Base-by-base conservation (phyloP, 75 land plant genomes). In the Sequoia sempervirens region DNA sequence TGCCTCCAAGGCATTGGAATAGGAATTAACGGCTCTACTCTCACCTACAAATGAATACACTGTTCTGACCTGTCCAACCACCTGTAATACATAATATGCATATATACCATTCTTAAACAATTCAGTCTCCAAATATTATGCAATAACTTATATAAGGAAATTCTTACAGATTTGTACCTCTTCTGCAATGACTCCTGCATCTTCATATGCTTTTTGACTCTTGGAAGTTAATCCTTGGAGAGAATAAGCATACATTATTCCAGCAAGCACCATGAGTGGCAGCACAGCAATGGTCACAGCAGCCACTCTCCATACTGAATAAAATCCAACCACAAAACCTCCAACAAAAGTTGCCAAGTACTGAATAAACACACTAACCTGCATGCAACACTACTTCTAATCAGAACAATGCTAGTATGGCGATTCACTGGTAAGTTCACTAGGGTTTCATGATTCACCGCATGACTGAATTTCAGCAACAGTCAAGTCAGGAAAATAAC, bases 11-110 rank as follows among this genome's bases (percentile, higher is more conserved):
- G 90, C 83, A 3, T 68, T 15, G 0, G 81, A 30, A 75, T 79
- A 89, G 0, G 74, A 13, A 12, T 46, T 13, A 6, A 81, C 50
- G n/a, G 90, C 88, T 40, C 83, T 89, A 8, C 30, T 53, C 83
- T 89, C 90, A 4, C 90, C 90, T 30, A 83, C 84, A 28, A 87
- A 89, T 41, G 90, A 89, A 54, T 84, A 89, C 14, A 89, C 90
- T 17, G 88, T 87, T 23, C 88, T 80, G 66, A 89, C 82, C 28
- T 87, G 85, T 15, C 84, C 82, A 32, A 87, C 75, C 20, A 53
- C 72, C 90, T 87, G 81, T 52, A 46, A 43, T 18, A 54, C 37
- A 47, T 47, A 52, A 28, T 30, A 40, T 46, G 54, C 20, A 58
- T 74, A 32, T 38, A 66, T 36, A 28, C 83, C 28, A 18, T 10